Base-by-base conservation (phyloP, 108 stramenopile genomes). In the Bacterosira constricta region DNA sequence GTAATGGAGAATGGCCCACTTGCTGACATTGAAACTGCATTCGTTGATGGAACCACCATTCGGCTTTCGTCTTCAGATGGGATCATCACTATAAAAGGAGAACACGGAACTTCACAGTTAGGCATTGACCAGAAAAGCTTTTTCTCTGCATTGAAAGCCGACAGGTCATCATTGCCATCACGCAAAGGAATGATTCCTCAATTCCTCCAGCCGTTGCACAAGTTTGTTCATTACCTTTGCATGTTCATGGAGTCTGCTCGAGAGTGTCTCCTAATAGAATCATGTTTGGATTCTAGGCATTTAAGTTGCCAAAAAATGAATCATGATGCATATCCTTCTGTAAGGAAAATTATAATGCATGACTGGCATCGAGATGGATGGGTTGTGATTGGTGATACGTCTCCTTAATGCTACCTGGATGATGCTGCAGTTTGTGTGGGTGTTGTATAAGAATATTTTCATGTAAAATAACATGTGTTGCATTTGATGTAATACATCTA, bases 41-140 rank as follows among this genome's bases (percentile, higher is more conserved):
- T 58, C 27, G 56, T 35, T 3, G 68, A 69, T 53, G 68, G 68
- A 18, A 58, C 68, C 6, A 69, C 44, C 42, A 36, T 69, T 58
- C 56, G 25, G 21, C 45, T 69, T 56, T 56, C 55, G n/a, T 56
- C 55, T 31, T 31, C 36, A 1, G 36, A 56, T 56, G 55, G 55
- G 37, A 36, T 15, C 15, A 37, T 56, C 35, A 35, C 32, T 21
- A 17, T 56, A 15, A 20, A 56, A 35, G 55, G 55, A 32, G 29
- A 56, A 34, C 30, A 56, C 18, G 30, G 36, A 56, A 37, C 35
- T n/a, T 32, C 55, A 0, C 3, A 17, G 37, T 36, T 56, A n/a
- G 32, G n/a, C 34, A 32, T 56, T 6, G 26, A 56, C 26, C 55
- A 27, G 55, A 34, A 21, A n/a, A 13, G n/a, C 0, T 56, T 56